Conservation (phyloP, 2,329 filamentous ascomycete species). For the Podosphaera leucotricha region DNA sequence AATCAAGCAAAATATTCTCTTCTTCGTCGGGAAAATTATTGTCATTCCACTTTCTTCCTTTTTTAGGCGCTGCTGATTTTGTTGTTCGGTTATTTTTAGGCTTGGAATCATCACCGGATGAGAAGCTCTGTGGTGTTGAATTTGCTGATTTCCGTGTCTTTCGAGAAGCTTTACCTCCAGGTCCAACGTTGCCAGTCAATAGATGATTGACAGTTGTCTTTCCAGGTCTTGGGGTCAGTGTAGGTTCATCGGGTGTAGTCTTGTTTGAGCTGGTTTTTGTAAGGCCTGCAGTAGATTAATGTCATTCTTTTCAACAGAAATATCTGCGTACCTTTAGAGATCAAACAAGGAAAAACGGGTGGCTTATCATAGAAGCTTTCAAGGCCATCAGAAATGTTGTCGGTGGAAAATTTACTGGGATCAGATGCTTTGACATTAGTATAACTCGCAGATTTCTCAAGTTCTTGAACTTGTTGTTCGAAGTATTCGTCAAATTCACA, state of each 20-base stretch:
- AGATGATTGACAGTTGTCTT: slow-evolving; percentile 49
- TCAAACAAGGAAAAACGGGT: slow-evolving; percentile 20
- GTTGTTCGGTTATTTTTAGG: slow-evolving; percentile 31
- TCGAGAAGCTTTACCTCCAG: slow-evolving; percentile 54
- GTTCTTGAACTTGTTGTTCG: slow-evolving; percentile 68
- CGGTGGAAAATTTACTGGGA: slow-evolving; percentile 8
- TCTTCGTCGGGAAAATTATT: slow-evolving; percentile 68
- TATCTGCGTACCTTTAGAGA: slow-evolving; percentile 10
- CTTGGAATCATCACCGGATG: slow-evolving; percentile 62
- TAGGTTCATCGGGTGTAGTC: slow-evolving; percentile 28
- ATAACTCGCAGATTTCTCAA: slow-evolving; percentile 33
- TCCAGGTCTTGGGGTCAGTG: slow-evolving; percentile 46
- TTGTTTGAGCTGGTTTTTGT: slow-evolving; percentile 13
- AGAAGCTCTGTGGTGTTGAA: slow-evolving; percentile 32
- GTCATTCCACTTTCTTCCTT: slow-evolving; percentile 76
- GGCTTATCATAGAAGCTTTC: slow-evolving; percentile 21
- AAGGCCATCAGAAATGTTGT: slow-evolving; percentile 4
- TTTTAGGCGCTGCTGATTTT: slow-evolving; percentile 40
- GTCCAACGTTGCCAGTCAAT: slow-evolving; percentile 49
- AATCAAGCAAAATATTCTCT: slow-evolving; percentile 61
- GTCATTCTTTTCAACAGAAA: not conserved
- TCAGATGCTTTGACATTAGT: slow-evolving; percentile 11
- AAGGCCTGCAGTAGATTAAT: slow-evolving; percentile 6
- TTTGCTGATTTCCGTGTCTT: slow-evolving; percentile 52
- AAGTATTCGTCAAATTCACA: slow-evolving; percentile 87